Conservation (phyloP, 768 basidiomycete genomes). For the Kwoniella dejecticola region DNA sequence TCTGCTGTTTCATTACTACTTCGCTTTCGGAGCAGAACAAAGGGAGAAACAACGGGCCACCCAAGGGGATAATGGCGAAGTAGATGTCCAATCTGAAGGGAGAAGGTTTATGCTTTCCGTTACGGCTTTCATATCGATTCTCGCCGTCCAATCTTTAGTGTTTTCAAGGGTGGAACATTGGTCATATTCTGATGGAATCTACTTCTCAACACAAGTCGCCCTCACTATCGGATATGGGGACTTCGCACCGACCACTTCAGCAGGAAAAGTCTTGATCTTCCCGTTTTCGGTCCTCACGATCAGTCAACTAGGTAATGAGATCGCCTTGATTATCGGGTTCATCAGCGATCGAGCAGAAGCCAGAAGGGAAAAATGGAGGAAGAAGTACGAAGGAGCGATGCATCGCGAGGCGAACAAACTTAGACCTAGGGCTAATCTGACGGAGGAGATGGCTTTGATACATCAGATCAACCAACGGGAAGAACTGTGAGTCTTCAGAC, state of each 20-base stretch:
- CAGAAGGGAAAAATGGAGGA: slow-evolving; percentile 46
- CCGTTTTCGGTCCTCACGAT: slow-evolving; percentile 55
- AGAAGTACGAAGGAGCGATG: slow-evolving; percentile 44
- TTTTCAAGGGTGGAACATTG: slow-evolving; percentile 54
- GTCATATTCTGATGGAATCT: slow-evolving; percentile 53
- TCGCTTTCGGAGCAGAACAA: slow-evolving; percentile 25
- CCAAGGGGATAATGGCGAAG: slow-evolving; percentile 12
- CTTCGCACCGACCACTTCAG: slow-evolving; percentile 34
- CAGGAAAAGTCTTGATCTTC: slow-evolving; percentile 44
- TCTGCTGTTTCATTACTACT: slow-evolving; percentile 40
- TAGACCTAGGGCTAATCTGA: slow-evolving; percentile 41
- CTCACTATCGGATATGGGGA: slow-evolving; percentile 47
- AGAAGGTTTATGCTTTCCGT: slow-evolving; percentile 48
- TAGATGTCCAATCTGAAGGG: slow-evolving; percentile 32
- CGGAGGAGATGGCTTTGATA: slow-evolving; percentile 54
- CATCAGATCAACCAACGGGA: slow-evolving; percentile 50
- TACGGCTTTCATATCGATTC: slow-evolving; percentile 39
- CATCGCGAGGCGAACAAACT: slow-evolving; percentile 32
- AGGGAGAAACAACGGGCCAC: neutral
- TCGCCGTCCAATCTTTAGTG: slow-evolving; percentile 52
- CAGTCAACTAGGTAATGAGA: slow-evolving; percentile 51
- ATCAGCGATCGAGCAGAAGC: slow-evolving; percentile 39
- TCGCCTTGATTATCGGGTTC: slow-evolving; percentile 50
- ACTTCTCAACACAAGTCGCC: slow-evolving; percentile 26
- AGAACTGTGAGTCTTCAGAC: slow-evolving; percentile 36